Evolutionary conservation across 768 basidiomycete genomes (phyloP).

Genomic region (Lactarius pseudohatsudake): DNA sequence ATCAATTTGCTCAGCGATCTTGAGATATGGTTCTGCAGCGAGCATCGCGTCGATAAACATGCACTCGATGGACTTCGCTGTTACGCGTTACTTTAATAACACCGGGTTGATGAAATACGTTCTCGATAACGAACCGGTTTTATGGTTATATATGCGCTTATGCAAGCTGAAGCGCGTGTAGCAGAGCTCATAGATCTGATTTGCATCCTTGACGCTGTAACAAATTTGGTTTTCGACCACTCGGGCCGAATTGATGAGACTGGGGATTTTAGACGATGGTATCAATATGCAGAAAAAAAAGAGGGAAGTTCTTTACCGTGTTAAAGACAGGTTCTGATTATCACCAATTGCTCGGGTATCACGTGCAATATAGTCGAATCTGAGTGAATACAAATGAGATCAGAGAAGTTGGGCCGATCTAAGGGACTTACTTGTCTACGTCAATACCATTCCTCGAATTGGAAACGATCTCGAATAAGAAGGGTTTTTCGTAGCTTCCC

Average conservation of each 20-base stretch:
- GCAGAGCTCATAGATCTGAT: conserved; percentile 72
- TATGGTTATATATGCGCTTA: conserved; percentile 81
- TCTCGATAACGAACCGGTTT: conserved; percentile 50
- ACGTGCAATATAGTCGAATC: conserved; percentile 80
- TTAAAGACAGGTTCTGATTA: conserved; percentile 48
- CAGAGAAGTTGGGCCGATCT: neutral
- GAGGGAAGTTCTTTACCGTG: conserved; percentile 39
- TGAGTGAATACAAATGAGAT: conserved; percentile 32
- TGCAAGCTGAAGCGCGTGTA: conserved; percentile 76
- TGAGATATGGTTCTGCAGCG: conserved; percentile 61
- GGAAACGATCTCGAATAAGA: conserved; percentile 82
- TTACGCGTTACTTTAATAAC: neutral
- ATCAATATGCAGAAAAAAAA: neutral
- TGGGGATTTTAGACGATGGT: conserved; percentile 32
- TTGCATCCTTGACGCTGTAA: conserved; percentile 80
- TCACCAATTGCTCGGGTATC: conserved; percentile 75
- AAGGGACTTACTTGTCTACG: conserved; percentile 68
- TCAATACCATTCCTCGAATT: conserved; percentile 82
- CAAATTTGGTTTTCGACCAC: conserved; percentile 76
- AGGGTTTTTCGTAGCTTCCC: conserved; percentile 52
- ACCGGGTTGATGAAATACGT: neutral
- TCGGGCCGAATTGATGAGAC: conserved; percentile 71
- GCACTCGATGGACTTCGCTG: conserved; percentile 76
- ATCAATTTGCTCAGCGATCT: conserved; percentile 55
- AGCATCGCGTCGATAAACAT: conserved; percentile 84